phyloP scores from a whole-genome alignment of 345 rosid species.

The Geranium rotundifolium region DNA sequence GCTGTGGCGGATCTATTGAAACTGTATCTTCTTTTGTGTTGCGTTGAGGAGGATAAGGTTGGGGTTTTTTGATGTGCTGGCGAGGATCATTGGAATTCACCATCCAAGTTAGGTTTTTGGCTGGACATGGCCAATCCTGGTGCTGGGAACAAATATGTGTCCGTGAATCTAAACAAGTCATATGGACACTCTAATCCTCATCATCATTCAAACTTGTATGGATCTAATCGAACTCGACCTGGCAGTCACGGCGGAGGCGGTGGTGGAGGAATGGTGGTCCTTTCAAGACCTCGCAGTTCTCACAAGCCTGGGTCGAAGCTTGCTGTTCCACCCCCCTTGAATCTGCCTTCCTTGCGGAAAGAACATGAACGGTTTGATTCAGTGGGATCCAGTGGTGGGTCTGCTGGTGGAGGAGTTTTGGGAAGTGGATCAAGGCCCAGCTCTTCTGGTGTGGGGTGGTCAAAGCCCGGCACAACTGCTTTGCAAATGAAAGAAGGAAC shows the following conservation, averaged over 20 bases:
- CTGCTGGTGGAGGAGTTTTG: slow-evolving; percentile 51
- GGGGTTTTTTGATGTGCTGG: slow-evolving; percentile 53
- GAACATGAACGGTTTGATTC: slow-evolving; percentile 85
- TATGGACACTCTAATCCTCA: slow-evolving; percentile 60
- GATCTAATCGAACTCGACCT: slow-evolving; percentile 35
- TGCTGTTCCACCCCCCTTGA: slow-evolving; percentile 99
- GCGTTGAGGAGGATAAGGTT: neutral
- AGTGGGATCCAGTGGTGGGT: slow-evolving; percentile 45
- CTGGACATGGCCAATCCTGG: slow-evolving; percentile 87
- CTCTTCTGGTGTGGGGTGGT: slow-evolving; percentile 85
- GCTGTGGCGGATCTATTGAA: neutral
- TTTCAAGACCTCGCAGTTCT: slow-evolving; percentile 83
- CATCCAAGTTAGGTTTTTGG: slow-evolving; percentile 14
- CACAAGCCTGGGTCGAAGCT: slow-evolving; percentile 88
- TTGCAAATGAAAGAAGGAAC: slow-evolving; percentile 48
- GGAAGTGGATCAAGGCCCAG: slow-evolving; percentile 68
- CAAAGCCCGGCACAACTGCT: slow-evolving; percentile 49
- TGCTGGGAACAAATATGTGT: slow-evolving; percentile 60
- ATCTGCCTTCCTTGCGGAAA: slow-evolving; percentile 79
- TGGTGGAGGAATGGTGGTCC: slow-evolving; percentile 80
- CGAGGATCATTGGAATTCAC: slow-evolving; percentile 45
- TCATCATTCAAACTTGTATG: slow-evolving; percentile 30
- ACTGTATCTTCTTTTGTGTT: neutral
- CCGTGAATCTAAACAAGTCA: slow-evolving; percentile 85
- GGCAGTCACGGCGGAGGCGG: slow-evolving; percentile 36